Base-by-base conservation (phyloP, 345 rosid genomes). In the Eucalyptus paniculata region DNA sequence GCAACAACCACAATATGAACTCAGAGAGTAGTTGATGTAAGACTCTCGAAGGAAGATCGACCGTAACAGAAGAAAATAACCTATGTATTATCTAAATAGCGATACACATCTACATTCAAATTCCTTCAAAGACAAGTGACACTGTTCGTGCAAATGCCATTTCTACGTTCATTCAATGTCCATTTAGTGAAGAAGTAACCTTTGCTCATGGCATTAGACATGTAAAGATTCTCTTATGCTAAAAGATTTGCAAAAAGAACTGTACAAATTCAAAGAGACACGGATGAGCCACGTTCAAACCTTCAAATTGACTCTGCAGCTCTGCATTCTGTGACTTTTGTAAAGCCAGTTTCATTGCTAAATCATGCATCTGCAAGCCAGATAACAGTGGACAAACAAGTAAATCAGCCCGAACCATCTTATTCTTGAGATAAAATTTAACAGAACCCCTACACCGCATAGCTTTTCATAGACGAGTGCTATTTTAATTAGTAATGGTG, bases 291-390 rank as follows among this genome's bases (percentile, higher is more conserved):
- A 77, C 14, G 2, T 72, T 72, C 82, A 72, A 10, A 96, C 99
- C 99, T 95, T 96, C 97, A 90, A 97, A 97, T 81, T 98, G 99
- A 91, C 92, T 94, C 92, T 96, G 95, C 80, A 98, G 95, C 91
- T 96, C 99, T 16, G 95, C 91, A 93, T 95, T 97, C 92, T 95
- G 97, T 34, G 97, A 95, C 94, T 95, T 98, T 89, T 96, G 99
- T 91, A 94, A 92, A 86, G 98, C 93, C 82, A 98, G 99, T 92
- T 97, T 98, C 95, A 96, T 93, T 51, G 93, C 92, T 87, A 97
- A 91, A 91, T 97, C 98, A 91, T 98, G 99, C 83, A 96, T 94
- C 99, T 98, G 96, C 92, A 91, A 60, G 72, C 86, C 62, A 90
- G 86, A 91, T 87, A 91, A 11, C 60, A 53, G 65, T 32, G 19